Evolutionary conservation across 2,329 filamentous ascomycete genomes (phyloP).

Genomic region (Huntiella omanensis): DNA sequence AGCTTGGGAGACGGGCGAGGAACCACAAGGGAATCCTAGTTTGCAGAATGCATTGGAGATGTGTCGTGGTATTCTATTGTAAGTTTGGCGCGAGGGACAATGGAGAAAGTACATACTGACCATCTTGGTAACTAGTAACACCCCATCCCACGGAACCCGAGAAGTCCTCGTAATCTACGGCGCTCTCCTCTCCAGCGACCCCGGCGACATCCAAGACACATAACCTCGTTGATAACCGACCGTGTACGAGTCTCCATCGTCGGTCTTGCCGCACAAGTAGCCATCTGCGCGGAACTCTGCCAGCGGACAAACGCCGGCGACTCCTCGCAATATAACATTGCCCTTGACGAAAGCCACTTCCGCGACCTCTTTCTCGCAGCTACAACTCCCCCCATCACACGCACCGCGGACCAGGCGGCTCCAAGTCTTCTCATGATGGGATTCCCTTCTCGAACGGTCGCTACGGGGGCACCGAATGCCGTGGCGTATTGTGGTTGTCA

Average conservation of each 20-base stretch:
- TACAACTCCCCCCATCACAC: conserved; percentile 75
- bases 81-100: conserved; percentile 16
- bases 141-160: conserved; percentile 79
- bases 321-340: conserved; percentile 58
- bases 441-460: conserved; percentile 73
- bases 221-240: conserved; percentile 58
- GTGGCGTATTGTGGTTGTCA: conserved; percentile 80
- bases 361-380: conserved; percentile 72
- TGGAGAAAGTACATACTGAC: not conserved
- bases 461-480: conserved; percentile 35
- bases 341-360: conserved; percentile 59
- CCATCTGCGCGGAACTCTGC: conserved; percentile 80
- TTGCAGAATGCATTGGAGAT: conserved; percentile 93
- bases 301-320: conserved; percentile 72
- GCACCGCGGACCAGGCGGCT: conserved; percentile 38
- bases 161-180: conserved; percentile 88
- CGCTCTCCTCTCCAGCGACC: conserved; percentile 75
- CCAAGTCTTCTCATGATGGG: conserved; percentile 86
- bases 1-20: conserved; percentile 37
- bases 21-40: conserved; percentile 58
- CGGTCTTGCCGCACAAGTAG: conserved; percentile 76
- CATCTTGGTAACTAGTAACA: conserved; percentile 37
- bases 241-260: conserved; percentile 77
- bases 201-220: conserved; percentile 86
- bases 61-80: conserved; percentile 80